Evolutionary conservation across 805 yeast species (phyloP).

Genomic region (Metschnikowia corniflorae): DNA sequence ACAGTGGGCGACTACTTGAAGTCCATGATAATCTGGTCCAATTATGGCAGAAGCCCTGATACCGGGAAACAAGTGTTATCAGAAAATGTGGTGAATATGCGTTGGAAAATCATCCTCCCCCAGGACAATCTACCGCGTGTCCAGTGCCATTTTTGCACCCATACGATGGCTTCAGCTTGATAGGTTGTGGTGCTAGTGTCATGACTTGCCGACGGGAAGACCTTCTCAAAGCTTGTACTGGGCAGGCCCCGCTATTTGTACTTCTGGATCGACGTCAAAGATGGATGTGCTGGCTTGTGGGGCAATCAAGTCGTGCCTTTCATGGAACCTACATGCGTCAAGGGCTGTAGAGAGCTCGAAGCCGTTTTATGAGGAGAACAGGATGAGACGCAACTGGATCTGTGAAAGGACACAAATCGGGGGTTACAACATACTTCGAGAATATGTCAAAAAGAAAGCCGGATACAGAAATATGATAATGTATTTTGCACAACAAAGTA

Average conservation of each 20-base stretch:
- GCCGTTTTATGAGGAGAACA: too few relatives aligned
- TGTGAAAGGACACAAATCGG: too few relatives aligned
- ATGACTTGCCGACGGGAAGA: constrained; percentile 31
- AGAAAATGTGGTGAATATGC: constrained; percentile 31
- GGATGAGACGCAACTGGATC: too few relatives aligned
- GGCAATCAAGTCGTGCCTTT: constrained; percentile 37
- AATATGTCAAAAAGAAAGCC: too few relatives aligned
- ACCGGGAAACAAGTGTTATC: constrained; percentile 28
- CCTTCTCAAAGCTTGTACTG: constrained; percentile 35
- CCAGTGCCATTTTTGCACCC: constrained; percentile 17
- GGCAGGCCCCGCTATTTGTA: constrained; percentile 39
- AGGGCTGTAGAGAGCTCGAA: constrained; percentile 15
- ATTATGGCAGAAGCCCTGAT: constrained; percentile 41
- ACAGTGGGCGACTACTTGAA: constrained; percentile 36
- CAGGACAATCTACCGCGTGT: constrained; percentile 16
- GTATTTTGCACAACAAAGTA: too few relatives aligned
- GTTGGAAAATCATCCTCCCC: constrained; percentile 29
- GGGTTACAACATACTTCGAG: too few relatives aligned
- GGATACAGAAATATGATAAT: too few relatives aligned
- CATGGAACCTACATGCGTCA: constrained; percentile 20
- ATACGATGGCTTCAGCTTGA: constrained; percentile 31
- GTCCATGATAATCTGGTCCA: constrained; percentile 37
- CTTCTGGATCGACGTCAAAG: constrained; percentile 40
- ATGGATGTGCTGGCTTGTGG: constrained; percentile 38
- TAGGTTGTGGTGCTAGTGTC: constrained; percentile 29